Evolutionary conservation across 257 asterid species (phyloP).

Genomic region (Nyctanthes arbortristis): DNA sequence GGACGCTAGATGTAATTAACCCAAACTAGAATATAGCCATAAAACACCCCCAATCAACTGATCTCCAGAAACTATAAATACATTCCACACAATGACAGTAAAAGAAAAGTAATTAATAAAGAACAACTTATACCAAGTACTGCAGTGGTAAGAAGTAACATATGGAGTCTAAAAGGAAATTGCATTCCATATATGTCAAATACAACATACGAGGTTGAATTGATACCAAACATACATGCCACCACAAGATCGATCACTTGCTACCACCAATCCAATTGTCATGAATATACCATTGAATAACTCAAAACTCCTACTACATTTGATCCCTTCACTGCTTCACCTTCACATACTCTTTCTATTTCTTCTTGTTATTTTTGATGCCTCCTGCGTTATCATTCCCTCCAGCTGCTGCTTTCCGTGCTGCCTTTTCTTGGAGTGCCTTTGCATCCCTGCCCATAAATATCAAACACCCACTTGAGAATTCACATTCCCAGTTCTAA

Average conservation of each 20-base stretch:
- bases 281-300: constrained; percentile 15
- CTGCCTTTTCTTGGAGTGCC: constrained; percentile 74
- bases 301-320: constrained; percentile 15
- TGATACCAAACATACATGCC: constrained; percentile 20
- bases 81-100: too few species aligned
- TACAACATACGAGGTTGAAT: constrained; percentile 19
- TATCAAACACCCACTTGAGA: neutral
- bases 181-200: constrained; percentile 35
- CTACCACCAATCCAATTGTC: constrained; percentile 1
- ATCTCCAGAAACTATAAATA: too few species aligned
- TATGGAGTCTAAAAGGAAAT: constrained; percentile 8
- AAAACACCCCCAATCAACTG: too few species aligned
- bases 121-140: too few species aligned
- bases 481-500: neutral
- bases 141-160: too few species aligned
- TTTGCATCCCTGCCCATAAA: constrained; percentile 63
- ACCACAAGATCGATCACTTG: constrained; percentile 9
- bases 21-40: too few species aligned
- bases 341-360: constrained; percentile 25
- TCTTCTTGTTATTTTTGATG: constrained; percentile 39
- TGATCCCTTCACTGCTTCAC: too few species aligned
- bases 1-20: too few species aligned
- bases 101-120: too few species aligned
- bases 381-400: constrained; percentile 19
- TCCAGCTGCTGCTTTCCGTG: constrained; percentile 61